Evolutionary conservation across 2,329 filamentous ascomycete species (phyloP), one percentile per base, ranked within the genome.

Genomic region (Teratosphaeriaceae sp.): DNA sequence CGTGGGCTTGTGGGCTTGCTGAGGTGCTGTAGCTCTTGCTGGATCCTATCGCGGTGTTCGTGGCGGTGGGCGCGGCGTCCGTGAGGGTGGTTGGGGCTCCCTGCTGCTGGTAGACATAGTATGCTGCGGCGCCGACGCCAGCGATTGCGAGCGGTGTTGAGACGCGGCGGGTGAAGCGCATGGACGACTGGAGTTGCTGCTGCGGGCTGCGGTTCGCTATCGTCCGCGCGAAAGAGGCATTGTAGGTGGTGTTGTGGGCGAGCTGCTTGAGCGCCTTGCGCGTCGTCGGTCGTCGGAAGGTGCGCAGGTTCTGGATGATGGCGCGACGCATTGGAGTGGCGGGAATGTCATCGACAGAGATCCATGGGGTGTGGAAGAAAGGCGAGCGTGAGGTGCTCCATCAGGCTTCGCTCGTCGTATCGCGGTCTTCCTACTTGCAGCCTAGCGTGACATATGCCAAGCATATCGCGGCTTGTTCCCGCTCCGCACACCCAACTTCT

Each of bases 301-400:
- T 79, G 71, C 84, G 79, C 64, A 85, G 70, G 59, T 78, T 78
- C 72, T 79, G 77, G 51, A 80, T 67, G 55, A 79, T 77, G 66
- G 77, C 82, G 69, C 82, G 83, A 78, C 83, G 83, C 85, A 89
- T 89, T 70, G 71, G 39, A 71, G 49, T 41, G 21, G 22, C 37
- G 19, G 26, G 13, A 18, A 39, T 30, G 31, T 22, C 31, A 42
- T 35, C 26, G 19, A 18, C 9, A 3, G n/a, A 16, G 27, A 24
- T 16, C 24, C 37, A 27, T 39, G 23, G 35, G 15, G n/a, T 12
- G 19, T 24, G n/a, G 4, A 15, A 15, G 35, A 23, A 15, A 13
- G 8, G 5, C 5, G 7, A 15, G 12, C 12, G 23, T 26, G 27
- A 13, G 22, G 35, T 15, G 35, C 3, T 12, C 8, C 19, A 23